Conservation (phyloP, 352 stramenopile genomes). For the Pseudoperonospora humuli region DNA sequence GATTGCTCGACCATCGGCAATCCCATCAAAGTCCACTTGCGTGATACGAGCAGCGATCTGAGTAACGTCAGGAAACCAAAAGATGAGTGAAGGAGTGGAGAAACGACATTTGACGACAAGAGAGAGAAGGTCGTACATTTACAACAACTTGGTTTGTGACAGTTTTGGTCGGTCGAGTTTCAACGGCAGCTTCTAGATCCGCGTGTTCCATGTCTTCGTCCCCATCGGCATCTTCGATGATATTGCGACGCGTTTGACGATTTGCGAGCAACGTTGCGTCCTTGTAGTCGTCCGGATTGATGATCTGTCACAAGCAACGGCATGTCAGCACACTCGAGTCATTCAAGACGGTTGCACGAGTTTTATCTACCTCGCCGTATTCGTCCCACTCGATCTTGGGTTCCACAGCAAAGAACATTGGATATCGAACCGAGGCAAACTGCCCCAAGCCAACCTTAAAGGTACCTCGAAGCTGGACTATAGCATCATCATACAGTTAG, state of each 20-base stretch:
- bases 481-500: background rate
- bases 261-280: conserved; percentile 57
- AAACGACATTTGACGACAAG: no score
- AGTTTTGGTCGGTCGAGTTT: conserved; percentile 76
- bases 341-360: background rate
- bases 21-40: conserved; percentile 79
- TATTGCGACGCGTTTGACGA: conserved; percentile 52
- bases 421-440: conserved; percentile 75
- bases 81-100: no score
- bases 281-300: conserved; percentile 79
- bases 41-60: conserved; percentile 71
- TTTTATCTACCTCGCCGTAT: conserved; percentile 61
- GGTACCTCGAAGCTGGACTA: conserved; percentile 73
- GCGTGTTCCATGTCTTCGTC: conserved; percentile 69
- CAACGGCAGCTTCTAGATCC: conserved; percentile 43
- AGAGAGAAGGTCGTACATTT: conserved; percentile 37
- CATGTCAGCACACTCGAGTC: background rate
- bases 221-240: conserved; percentile 48
- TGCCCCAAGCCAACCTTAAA: conserved; percentile 84
- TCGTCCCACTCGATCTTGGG: conserved; percentile 86
- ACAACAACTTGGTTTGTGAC: conserved; percentile 61
- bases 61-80: no score
- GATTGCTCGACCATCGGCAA: conserved; percentile 79
- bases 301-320: conserved; percentile 35
- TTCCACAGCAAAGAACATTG: conserved; percentile 85